Percentiles rank a stretch among this genome's conserved stretches.
phyloP scores from a whole-genome alignment of 805 yeast species.

The Pichia gijzeniarum region DNA sequence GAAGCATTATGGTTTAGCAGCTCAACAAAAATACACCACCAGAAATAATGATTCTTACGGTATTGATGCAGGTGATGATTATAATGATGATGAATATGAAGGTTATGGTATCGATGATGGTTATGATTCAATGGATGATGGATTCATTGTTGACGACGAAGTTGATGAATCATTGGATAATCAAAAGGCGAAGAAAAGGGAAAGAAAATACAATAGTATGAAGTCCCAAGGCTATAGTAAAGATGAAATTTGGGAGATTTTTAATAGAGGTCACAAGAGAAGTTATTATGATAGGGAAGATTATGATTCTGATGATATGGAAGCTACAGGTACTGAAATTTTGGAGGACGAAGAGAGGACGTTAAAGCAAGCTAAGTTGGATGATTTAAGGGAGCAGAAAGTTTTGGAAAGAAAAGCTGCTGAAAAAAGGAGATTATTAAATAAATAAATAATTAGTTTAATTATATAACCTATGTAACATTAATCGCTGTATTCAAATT shows the following conservation, averaged over 20 bases:
- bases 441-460: not conserved
- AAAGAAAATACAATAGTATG: conserved; percentile 18
- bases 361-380: conserved; percentile 59
- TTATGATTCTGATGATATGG: conserved; percentile 68
- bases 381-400: conserved; percentile 67
- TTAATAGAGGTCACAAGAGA: conserved; percentile 58
- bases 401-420: conserved; percentile 44
- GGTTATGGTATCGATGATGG: conserved; percentile 35
- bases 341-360: conserved; percentile 76
- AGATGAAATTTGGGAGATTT: conserved; percentile 86
- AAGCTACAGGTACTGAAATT: conserved; percentile 87
- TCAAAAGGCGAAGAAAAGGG: too few species aligned
- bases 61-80: conserved; percentile 28
- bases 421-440: conserved; percentile 30
- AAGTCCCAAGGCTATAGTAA: conserved; percentile 52
- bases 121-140: conserved; percentile 32
- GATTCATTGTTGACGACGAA: conserved; percentile 34
- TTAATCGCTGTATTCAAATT: conserved; percentile 38
- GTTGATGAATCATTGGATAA: too few species aligned
- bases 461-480: not conserved
- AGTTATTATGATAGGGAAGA: conserved; percentile 36
- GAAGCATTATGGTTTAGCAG: too few species aligned
- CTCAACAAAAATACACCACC: not conserved
- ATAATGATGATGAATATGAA: conserved; percentile 28
- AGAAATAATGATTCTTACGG: conserved; percentile 14